These are phyloP conservation scores for Fistulina hepatica DNA, from an alignment of 1,284 basidiomycete genomes.

Conservation along the genomic window DNA sequence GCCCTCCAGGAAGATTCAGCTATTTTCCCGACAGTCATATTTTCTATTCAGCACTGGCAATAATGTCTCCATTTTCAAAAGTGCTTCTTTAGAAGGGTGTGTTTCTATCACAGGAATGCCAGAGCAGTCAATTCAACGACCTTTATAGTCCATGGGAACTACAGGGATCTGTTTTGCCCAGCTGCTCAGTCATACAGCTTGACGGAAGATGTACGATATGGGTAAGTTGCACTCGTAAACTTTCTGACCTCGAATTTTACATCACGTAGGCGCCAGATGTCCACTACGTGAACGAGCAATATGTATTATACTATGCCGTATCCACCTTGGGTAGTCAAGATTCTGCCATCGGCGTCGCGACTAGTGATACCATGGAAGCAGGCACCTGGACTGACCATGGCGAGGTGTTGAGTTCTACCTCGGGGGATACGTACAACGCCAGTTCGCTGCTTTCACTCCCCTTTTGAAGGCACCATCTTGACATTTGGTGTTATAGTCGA, in stretches of 20 bases:
- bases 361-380: slow-evolving; percentile 22
- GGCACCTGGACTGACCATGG: slow-evolving; percentile 27
- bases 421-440: slow-evolving; percentile 23
- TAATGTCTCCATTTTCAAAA: not conserved
- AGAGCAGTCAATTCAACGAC: not conserved
- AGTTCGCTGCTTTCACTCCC: slow-evolving; percentile 15
- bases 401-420: slow-evolving; percentile 19
- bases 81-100: not conserved
- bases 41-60: not conserved
- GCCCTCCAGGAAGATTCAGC: not conserved
- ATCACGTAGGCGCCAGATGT: slow-evolving; percentile 11
- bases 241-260: not conserved
- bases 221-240: not conserved
- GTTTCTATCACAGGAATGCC: not conserved
- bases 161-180: not conserved
- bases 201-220: not conserved
- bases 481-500: slow-evolving; percentile 12
- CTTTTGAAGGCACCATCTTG: slow-evolving; percentile 6
- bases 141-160: not conserved
- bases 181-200: not conserved
- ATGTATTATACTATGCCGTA: slow-evolving; percentile 23
- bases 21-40: not conserved
- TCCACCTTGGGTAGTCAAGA: slow-evolving; percentile 23
- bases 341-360: slow-evolving; percentile 25
- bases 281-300: slow-evolving; percentile 12